phyloP scores from a whole-genome alignment of 345 rosid genomes.

The Mercurialis annua region DNA sequence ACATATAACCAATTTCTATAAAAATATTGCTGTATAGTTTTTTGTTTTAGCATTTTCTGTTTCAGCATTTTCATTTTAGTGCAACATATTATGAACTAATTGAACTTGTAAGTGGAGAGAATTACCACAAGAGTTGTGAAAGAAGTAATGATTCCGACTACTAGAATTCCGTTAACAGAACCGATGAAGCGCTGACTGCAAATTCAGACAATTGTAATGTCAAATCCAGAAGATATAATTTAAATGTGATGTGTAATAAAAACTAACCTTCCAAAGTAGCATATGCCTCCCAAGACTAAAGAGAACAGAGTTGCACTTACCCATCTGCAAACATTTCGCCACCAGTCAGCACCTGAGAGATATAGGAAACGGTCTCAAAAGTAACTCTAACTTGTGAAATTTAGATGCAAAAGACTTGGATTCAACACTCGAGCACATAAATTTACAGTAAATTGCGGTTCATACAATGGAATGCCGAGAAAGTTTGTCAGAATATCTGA shows the following conservation, averaged over 20 bases:
- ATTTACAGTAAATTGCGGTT: slow-evolving; percentile 15
- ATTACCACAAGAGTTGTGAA: slow-evolving; percentile 89
- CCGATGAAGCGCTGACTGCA: slow-evolving; percentile 89
- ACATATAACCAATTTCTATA: too few species aligned
- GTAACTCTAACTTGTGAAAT: neutral
- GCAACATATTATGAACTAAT: too few species aligned
- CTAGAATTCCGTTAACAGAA: slow-evolving; percentile 73
- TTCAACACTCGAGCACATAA: neutral
- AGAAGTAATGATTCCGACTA: slow-evolving; percentile 59
- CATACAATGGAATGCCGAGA: slow-evolving; percentile 80
- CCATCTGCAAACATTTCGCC: slow-evolving; percentile 75
- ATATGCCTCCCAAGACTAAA: slow-evolving; percentile 64
- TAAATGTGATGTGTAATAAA: too few species aligned
- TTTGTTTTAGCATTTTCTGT: too few species aligned
- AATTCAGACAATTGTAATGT: slow-evolving; percentile 13
- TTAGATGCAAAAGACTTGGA: neutral
- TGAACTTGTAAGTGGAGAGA: neutral
- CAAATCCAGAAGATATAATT: slow-evolving; percentile 3
- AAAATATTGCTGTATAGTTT: too few species aligned
- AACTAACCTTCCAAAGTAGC: slow-evolving; percentile 88
- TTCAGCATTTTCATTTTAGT: too few species aligned
- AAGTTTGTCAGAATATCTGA: slow-evolving; percentile 72
- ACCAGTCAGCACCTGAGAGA: slow-evolving; percentile 32
- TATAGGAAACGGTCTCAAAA: slow-evolving; percentile 4
- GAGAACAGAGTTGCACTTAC: slow-evolving; percentile 75